Evolutionary conservation across 2,329 filamentous ascomycete genomes (phyloP).

Genomic region (Microdochium nivale): DNA sequence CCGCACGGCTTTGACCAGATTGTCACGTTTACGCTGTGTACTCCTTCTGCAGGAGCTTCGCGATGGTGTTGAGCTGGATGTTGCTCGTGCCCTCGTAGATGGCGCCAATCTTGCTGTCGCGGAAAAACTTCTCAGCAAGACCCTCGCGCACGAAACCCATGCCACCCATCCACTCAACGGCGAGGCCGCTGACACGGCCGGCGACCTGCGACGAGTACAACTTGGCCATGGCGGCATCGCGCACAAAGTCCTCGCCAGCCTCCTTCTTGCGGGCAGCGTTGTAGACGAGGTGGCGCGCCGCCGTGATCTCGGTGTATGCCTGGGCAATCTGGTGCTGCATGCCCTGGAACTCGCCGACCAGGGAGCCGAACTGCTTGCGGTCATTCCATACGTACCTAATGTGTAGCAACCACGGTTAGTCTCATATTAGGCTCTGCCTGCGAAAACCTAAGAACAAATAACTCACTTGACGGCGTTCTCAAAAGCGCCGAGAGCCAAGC

Average conservation of each 20-base stretch:
- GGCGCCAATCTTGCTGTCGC: constrained; percentile 96
- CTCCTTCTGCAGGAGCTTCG: constrained; percentile 54
- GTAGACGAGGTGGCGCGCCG: constrained; percentile 86
- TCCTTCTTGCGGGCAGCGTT: constrained; percentile 98
- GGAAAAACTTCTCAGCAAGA: constrained; percentile 93
- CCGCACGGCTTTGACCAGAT: background rate
- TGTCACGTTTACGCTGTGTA: constrained; percentile 33
- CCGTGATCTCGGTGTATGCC: constrained; percentile 86
- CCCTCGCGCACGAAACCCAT: constrained; percentile 98
- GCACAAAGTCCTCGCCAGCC: constrained; percentile 88
- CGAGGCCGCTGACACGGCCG: constrained; percentile 72
- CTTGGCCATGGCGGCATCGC: constrained; percentile 97
- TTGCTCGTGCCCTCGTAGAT: constrained; percentile 92
- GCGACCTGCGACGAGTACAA: constrained; percentile 91
- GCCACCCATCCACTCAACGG: constrained; percentile 98
- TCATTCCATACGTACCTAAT: constrained; percentile 93
- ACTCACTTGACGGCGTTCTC: constrained; percentile 78
- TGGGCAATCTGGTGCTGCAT: constrained; percentile 99
- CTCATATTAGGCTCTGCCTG: background rate
- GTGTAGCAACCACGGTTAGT: background rate
- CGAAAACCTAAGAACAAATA: background rate
- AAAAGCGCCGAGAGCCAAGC: constrained; percentile 85
- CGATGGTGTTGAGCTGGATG: constrained; percentile 61
- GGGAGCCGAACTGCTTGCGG: constrained; percentile 88
- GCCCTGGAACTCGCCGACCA: constrained; percentile 94